A percentile compares a stretch with the other conserved stretches of the same genome.
Conservation (phyloP, 1,284 basidiomycete species). For the Apiotrichum sp. region DNA sequence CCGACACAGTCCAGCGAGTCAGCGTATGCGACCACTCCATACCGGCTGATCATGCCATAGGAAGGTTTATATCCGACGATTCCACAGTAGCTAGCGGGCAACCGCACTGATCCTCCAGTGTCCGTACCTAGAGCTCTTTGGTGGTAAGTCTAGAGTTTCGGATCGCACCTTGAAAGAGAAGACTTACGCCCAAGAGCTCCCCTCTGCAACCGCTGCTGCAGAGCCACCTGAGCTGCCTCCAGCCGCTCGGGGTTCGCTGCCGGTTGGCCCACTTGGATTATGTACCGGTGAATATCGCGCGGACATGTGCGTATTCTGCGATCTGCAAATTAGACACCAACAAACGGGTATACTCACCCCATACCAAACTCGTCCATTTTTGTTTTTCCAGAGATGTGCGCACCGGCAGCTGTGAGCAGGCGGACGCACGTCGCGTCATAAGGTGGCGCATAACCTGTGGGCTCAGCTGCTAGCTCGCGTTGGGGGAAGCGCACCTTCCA, state of each 20-base stretch:
- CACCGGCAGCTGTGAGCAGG: conserved; percentile 61
- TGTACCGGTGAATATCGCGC: conserved; percentile 53
- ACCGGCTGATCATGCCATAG: conserved; percentile 85
- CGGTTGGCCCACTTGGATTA: conserved; percentile 56
- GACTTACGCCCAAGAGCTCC: conserved; percentile 69
- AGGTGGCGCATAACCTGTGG: conserved; percentile 59
- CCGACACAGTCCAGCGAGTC: conserved; percentile 95
- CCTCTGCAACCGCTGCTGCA: conserved; percentile 52
- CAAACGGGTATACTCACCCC: conserved; percentile 58
- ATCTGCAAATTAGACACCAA: conserved; percentile 15
- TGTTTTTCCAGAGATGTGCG: conserved; percentile 73
- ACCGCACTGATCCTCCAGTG: conserved; percentile 86
- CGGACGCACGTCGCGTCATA: conserved; percentile 82
- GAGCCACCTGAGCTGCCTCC: conserved; percentile 54
- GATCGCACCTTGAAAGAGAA: neutral
- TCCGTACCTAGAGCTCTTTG: conserved; percentile 82
- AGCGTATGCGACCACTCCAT: conserved; percentile 87
- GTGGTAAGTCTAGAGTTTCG: neutral
- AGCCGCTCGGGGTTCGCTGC: conserved; percentile 56
- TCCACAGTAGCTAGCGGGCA: conserved; percentile 92
- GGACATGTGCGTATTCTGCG: conserved; percentile 29
- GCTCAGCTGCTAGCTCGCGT: neutral
- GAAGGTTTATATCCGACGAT: conserved; percentile 89
- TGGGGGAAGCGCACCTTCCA: conserved; percentile 52
- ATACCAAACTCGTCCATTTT: conserved; percentile 99